A percentile compares a stretch with the other conserved stretches of the same genome.
Evolutionary conservation across 257 asterid genomes (phyloP).

Genomic region (Forsythia suspensa): DNA sequence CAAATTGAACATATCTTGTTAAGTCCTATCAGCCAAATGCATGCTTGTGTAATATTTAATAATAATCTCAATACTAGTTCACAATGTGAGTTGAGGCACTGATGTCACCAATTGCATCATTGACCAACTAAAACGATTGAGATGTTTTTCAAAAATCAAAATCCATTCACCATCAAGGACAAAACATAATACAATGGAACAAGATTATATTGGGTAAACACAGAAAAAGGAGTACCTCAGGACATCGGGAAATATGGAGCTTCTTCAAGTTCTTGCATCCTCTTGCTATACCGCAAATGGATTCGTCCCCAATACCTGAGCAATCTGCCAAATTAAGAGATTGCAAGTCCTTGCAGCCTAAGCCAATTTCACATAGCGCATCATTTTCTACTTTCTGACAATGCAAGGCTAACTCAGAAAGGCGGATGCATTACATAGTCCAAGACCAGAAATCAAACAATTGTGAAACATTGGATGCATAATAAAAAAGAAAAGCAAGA

Average conservation of each 20-base stretch:
- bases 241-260: conserved; percentile 89
- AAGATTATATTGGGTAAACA: neutral
- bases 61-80: too few species aligned
- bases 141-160: too few species aligned
- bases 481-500: too few species aligned
- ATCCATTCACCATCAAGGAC: too few species aligned
- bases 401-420: conserved; percentile 76
- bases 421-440: conserved; percentile 48
- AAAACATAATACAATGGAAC: neutral
- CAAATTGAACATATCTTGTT: too few species aligned
- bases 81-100: too few species aligned
- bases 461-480: neutral
- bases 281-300: conserved; percentile 70
- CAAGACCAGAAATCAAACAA: conserved; percentile 24
- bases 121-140: too few species aligned
- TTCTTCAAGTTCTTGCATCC: conserved; percentile 77
- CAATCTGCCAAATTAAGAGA: conserved; percentile 90
- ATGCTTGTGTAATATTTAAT: too few species aligned
- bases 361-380: conserved; percentile 75
- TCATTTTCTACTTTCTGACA: conserved; percentile 69
- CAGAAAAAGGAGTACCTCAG: conserved; percentile 53
- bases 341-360: conserved; percentile 86
- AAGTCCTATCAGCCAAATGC: too few species aligned
- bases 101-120: too few species aligned
- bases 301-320: conserved; percentile 78